Evolutionary conservation across 306 rosid genomes (phyloP).

Genomic region (Prunus davidiana): DNA sequence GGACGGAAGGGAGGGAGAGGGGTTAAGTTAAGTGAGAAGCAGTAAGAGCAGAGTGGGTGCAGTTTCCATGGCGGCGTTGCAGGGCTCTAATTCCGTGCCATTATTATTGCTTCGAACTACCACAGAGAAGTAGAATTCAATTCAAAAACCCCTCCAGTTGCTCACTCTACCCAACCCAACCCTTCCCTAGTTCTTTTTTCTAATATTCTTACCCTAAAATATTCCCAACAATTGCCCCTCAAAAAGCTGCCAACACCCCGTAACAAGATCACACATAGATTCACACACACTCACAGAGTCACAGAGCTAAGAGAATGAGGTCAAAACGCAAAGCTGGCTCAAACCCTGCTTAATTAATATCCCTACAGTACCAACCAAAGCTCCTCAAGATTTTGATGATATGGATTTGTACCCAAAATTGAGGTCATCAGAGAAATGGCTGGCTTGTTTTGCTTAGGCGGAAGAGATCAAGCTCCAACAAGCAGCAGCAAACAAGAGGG

Average conservation of each 20-base stretch:
- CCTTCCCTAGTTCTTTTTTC: not conserved
- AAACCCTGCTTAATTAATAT: slow-evolving; percentile 3
- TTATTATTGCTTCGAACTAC: slow-evolving; percentile 49
- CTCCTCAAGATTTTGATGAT: slow-evolving; percentile 18
- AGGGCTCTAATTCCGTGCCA: slow-evolving; percentile 89
- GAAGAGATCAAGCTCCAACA: slow-evolving; percentile 36
- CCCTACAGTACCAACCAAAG: no score
- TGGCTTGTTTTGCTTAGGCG: slow-evolving; percentile 83
- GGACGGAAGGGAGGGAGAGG: not conserved
- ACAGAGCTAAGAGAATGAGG: not conserved
- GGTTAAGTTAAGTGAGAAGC: not conserved
- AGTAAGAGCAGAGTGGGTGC: slow-evolving; percentile 49
- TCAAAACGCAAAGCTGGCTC: not conserved
- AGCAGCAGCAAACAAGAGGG: slow-evolving; percentile 26
- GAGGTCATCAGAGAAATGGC: slow-evolving; percentile 73
- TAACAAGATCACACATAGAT: slow-evolving; percentile 34
- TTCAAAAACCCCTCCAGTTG: slow-evolving; percentile 13
- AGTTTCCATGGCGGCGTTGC: slow-evolving; percentile 99
- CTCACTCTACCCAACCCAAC: not conserved
- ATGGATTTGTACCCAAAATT: slow-evolving; percentile 70
- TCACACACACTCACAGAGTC: slow-evolving; percentile 13
- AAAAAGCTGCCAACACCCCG: slow-evolving; percentile 54
- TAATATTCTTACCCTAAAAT: slow-evolving; percentile 3
- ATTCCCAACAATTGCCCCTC: slow-evolving; percentile 12
- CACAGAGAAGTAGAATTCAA: slow-evolving; percentile 20